Evolutionary conservation across 2,329 filamentous ascomycete species (phyloP).

Genomic region (Thermothelomyces thermophilus): DNA sequence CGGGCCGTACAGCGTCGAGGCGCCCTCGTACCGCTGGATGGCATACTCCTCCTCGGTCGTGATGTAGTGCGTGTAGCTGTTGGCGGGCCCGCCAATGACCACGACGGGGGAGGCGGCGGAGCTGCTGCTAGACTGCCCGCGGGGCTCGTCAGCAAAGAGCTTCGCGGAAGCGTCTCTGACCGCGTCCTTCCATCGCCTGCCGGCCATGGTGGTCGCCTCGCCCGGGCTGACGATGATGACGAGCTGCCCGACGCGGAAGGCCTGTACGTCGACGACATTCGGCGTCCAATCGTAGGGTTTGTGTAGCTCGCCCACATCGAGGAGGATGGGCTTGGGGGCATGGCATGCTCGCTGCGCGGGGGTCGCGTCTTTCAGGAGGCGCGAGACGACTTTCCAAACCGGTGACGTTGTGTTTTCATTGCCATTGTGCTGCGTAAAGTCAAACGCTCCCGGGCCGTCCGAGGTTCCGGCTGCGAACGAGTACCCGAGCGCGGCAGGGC

Average conservation of each 20-base stretch:
- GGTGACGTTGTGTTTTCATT: conserved; percentile 60
- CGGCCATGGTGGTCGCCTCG: conserved; percentile 89
- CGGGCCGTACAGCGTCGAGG: conserved; percentile 79
- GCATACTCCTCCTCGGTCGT: conserved; percentile 72
- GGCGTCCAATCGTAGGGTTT: conserved; percentile 81
- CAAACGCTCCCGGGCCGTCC: conserved; percentile 84
- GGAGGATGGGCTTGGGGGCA: conserved; percentile 71
- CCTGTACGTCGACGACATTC: conserved; percentile 85
- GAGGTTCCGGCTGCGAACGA: conserved; percentile 90
- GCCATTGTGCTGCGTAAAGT: conserved; percentile 84
- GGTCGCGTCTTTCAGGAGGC: conserved; percentile 63
- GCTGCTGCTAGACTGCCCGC: background rate
- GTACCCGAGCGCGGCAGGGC: conserved; percentile 81
- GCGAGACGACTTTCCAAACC: conserved; percentile 71
- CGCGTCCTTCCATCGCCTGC: conserved; percentile 75
- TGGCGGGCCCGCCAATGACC: conserved; percentile 80
- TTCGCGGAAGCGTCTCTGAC: conserved; percentile 48
- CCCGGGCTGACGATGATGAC: conserved; percentile 79
- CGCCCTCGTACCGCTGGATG: conserved; percentile 90
- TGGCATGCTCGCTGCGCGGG: conserved; percentile 70
- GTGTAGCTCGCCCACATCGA: conserved; percentile 79
- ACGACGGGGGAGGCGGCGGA: conserved; percentile 51
- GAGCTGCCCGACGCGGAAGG: conserved; percentile 76
- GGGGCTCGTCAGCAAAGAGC: conserved; percentile 37
- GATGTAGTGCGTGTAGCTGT: conserved; percentile 83